Conservation (phyloP, 208 protist genomes). For the Vickermania spadyakhi region DNA sequence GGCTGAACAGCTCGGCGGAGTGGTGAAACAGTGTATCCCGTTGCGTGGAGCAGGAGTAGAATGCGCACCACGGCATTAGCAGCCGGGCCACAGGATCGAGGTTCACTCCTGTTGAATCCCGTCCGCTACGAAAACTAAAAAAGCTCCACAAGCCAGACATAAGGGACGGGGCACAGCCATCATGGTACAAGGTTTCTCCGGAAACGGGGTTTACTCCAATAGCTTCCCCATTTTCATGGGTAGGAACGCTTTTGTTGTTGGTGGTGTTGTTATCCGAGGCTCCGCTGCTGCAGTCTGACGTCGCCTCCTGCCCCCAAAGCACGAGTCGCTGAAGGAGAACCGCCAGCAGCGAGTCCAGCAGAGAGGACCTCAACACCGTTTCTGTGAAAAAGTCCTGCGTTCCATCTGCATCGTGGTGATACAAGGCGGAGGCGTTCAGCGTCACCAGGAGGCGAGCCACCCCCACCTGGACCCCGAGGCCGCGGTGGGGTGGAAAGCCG, state of each 20-base stretch:
- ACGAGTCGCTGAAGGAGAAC: slow-evolving; percentile 37
- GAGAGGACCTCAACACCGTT: slow-evolving; percentile 41
- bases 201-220: too few species aligned
- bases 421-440: slow-evolving; percentile 67
- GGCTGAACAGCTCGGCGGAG: slow-evolving; percentile 42
- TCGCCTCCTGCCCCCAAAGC: slow-evolving; percentile 29
- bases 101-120: neutral
- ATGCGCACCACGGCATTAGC: neutral
- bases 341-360: slow-evolving; percentile 23
- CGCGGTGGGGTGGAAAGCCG: neutral
- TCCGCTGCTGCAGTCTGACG: slow-evolving; percentile 5
- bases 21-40: slow-evolving; percentile 29
- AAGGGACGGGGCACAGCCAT: neutral
- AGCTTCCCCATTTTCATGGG: too few species aligned
- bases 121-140: neutral
- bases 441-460: slow-evolving; percentile 55
- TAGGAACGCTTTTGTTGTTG: too few species aligned
- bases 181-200: too few species aligned
- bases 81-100: neutral
- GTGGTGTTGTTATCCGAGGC: slow-evolving; percentile 31
- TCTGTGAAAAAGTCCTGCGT: slow-evolving; percentile 73
- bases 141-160: neutral
- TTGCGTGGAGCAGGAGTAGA: neutral
- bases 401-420: slow-evolving; percentile 46
- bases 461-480: slow-evolving; percentile 21